Conservation (phyloP, 2,329 filamentous ascomycete genomes). For the Talaromyces piceae region DNA sequence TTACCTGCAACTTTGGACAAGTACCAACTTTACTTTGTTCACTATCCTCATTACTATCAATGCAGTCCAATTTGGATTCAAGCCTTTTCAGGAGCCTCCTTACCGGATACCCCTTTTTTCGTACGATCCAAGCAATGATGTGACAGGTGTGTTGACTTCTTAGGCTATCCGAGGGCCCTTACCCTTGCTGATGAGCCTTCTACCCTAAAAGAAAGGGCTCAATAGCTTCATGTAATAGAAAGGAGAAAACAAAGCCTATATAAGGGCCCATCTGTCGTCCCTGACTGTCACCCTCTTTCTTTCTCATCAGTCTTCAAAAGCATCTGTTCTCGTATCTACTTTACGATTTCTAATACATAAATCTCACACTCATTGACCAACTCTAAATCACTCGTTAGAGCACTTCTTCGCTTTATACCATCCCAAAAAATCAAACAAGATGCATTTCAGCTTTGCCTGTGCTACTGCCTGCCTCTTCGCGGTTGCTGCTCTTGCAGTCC, state of each 20-base stretch:
- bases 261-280: not conserved
- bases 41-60: not conserved
- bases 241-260: not conserved
- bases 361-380: conserved; percentile 12
- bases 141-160: not conserved
- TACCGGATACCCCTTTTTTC: not conserved
- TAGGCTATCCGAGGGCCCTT: not conserved
- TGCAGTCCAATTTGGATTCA: not conserved
- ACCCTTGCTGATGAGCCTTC: not conserved
- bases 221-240: not conserved
- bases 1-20: not conserved
- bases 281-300: not conserved
- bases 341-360: conserved; percentile 1
- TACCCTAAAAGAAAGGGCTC: not conserved
- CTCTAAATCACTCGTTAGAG: conserved; percentile 9
- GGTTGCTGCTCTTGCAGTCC: conserved; percentile 10
- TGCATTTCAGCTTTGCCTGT: conserved; percentile 14
- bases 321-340: conserved; percentile 1
- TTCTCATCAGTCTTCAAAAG: not conserved
- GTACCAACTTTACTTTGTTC: not conserved
- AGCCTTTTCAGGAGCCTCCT: not conserved
- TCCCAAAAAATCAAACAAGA: conserved; percentile 8
- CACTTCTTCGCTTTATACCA: not conserved
- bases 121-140: not conserved
- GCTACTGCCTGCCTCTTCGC: conserved; percentile 11